Conservation (phyloP, 345 rosid genomes). For the Bretschneidera sinensis region DNA sequence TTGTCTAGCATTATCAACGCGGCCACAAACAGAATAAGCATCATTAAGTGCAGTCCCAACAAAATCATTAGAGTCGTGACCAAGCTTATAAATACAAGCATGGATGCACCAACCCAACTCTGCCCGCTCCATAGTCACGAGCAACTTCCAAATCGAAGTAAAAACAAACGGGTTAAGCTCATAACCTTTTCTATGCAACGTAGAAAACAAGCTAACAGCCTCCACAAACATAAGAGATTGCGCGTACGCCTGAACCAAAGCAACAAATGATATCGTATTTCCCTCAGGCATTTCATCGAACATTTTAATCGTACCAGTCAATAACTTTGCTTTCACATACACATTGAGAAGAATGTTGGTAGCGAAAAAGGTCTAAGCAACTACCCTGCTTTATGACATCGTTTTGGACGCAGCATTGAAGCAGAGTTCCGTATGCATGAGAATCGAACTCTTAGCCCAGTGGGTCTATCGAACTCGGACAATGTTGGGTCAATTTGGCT, state of each 20-base stretch:
- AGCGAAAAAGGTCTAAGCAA: conserved; percentile 69
- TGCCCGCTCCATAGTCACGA: conserved; percentile 45
- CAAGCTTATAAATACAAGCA: conserved; percentile 69
- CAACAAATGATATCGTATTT: conserved; percentile 62
- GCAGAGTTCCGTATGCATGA: conserved; percentile 38
- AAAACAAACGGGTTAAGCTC: conserved; percentile 76
- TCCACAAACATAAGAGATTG: conserved; percentile 30
- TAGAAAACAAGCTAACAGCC: conserved; percentile 39
- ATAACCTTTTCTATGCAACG: conserved; percentile 65
- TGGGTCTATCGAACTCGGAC: conserved; percentile 8
- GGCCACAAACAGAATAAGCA: conserved; percentile 56
- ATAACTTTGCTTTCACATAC: conserved; percentile 34
- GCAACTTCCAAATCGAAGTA: conserved; percentile 57
- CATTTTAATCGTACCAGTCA: conserved; percentile 40
- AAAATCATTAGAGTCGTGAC: conserved; percentile 50
- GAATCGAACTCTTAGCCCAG: conserved; percentile 32
- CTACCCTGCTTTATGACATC: conserved; percentile 60
- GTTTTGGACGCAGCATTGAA: conserved; percentile 55
- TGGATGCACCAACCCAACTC: conserved; percentile 48
- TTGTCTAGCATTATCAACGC: conserved; percentile 42
- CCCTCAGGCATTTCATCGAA: conserved; percentile 73
- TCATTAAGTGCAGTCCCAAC: conserved; percentile 80
- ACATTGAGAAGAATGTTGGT: conserved; percentile 54
- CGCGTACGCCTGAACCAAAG: conserved; percentile 42
- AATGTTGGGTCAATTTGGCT: conserved; percentile 16